Percentiles rank a stretch among this genome's conserved stretches.
These are phyloP conservation scores for Phytophthora palmivora DNA, from an alignment of 352 stramenopile species.

Conservation along the genomic window DNA sequence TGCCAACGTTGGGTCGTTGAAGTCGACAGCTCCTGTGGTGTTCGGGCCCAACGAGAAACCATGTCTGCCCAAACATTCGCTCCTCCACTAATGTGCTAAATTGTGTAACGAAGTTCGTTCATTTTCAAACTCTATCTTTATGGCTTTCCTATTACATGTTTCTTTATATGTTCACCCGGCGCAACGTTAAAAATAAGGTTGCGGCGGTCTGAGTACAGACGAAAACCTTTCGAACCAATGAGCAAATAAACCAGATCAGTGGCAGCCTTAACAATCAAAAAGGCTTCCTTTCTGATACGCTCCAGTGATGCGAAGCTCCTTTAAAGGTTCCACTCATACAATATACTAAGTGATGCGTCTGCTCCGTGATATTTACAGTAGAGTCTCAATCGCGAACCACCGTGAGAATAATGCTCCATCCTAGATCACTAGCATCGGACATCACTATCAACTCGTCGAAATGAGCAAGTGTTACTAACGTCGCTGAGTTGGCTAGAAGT, in stretches of 20 bases:
- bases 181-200: constrained; percentile 11
- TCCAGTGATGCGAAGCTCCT: constrained; percentile 6
- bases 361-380: background rate
- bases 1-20: background rate
- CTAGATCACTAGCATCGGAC: background rate
- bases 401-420: background rate
- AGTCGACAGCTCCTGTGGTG: too few species aligned
- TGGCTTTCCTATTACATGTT: constrained; percentile 6
- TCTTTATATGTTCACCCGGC: constrained; percentile 6
- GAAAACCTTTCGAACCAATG: too few species aligned
- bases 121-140: constrained; percentile 8
- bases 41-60: too few species aligned
- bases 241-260: too few species aligned
- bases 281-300: constrained; percentile 11
- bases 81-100: constrained; percentile 1
- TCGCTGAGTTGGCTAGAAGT: background rate
- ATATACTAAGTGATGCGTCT: background rate
- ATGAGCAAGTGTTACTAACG: background rate
- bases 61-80: constrained; percentile 8
- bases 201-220: constrained; percentile 3
- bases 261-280: constrained; percentile 2
- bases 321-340: constrained; percentile 11
- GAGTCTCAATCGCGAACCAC: background rate
- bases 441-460: background rate
- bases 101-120: constrained; percentile 1